phyloP scores from a whole-genome alignment of 805 yeast genomes.

The Suhomyces sp. region DNA sequence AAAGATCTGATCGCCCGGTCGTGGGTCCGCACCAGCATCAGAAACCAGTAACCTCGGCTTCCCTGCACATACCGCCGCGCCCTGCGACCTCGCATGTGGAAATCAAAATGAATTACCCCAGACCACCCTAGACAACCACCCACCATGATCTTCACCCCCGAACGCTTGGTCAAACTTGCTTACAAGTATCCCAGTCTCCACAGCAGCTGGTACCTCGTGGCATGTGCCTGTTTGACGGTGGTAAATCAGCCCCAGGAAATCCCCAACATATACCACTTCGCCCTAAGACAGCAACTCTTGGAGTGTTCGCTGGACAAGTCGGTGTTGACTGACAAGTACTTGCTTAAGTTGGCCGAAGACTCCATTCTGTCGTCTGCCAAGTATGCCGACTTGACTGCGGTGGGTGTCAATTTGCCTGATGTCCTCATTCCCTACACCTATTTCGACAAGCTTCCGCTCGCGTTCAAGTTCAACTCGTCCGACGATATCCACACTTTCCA shows the following conservation, averaged over 20 bases:
- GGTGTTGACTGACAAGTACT: constrained; percentile 31
- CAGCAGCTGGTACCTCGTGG: constrained; percentile 70
- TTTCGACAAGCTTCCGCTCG: constrained; percentile 36
- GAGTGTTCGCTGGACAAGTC: constrained; percentile 24
- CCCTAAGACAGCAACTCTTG: constrained; percentile 45
- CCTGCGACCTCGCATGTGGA: not conserved
- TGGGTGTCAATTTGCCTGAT: constrained; percentile 44
- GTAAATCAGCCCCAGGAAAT: constrained; percentile 82
- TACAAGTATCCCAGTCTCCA: constrained; percentile 52
- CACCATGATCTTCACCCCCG: constrained; percentile 43
- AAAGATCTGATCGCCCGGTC: constrained; percentile 53
- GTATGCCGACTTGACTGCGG: constrained; percentile 36
- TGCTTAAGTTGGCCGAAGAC: constrained; percentile 38
- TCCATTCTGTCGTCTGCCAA: constrained; percentile 37
- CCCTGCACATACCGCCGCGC: not conserved
- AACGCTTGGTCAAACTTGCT: constrained; percentile 52
- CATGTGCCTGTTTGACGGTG: constrained; percentile 77
- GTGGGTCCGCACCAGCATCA: constrained; percentile 47
- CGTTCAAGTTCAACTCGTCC: constrained; percentile 29
- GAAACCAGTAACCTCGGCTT: constrained; percentile 7
- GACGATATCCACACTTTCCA: constrained; percentile 38
- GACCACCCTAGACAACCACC: not conserved
- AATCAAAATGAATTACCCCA: constrained; percentile 1
- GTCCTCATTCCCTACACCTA: constrained; percentile 38
- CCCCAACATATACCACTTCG: constrained; percentile 71